Conservation (phyloP, 176 grass and related monocot genomes). For the Rhynchospora tenuis region DNA sequence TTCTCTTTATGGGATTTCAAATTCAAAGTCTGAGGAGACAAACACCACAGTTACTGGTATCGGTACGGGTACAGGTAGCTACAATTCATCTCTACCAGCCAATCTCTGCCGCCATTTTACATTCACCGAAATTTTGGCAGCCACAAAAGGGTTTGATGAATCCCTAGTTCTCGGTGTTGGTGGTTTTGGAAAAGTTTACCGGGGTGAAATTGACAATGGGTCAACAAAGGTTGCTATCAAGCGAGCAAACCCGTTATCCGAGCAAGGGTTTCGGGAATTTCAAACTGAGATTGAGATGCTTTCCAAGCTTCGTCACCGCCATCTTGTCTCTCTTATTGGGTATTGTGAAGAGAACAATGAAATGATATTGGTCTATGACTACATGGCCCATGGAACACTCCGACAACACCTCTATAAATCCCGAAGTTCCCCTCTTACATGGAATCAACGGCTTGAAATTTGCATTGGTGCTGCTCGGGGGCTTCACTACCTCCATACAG, state of each 20-base stretch:
- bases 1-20: constrained; percentile 28
- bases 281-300: constrained; percentile 71
- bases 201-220: constrained; percentile 41
- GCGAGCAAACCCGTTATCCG: constrained; percentile 47
- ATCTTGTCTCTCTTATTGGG: constrained; percentile 66
- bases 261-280: constrained; percentile 62
- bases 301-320: constrained; percentile 63
- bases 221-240: constrained; percentile 62
- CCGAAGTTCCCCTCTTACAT: constrained; percentile 41
- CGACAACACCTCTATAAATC: constrained; percentile 54
- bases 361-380: constrained; percentile 79
- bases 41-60: neutral
- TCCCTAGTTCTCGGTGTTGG: constrained; percentile 53
- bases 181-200: constrained; percentile 76
- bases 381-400: constrained; percentile 54
- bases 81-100: constrained; percentile 33
- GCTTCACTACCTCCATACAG: constrained; percentile 67
- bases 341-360: constrained; percentile 66
- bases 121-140: constrained; percentile 37
- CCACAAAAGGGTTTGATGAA: constrained; percentile 58
- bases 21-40: constrained; percentile 25
- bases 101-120: constrained; percentile 59
- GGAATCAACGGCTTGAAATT: constrained; percentile 68
- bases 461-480: constrained; percentile 59
- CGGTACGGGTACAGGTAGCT: constrained; percentile 6